Conservation (phyloP, 371 early-diverging fungal genomes). For the Syncephalastrum monosporum region DNA sequence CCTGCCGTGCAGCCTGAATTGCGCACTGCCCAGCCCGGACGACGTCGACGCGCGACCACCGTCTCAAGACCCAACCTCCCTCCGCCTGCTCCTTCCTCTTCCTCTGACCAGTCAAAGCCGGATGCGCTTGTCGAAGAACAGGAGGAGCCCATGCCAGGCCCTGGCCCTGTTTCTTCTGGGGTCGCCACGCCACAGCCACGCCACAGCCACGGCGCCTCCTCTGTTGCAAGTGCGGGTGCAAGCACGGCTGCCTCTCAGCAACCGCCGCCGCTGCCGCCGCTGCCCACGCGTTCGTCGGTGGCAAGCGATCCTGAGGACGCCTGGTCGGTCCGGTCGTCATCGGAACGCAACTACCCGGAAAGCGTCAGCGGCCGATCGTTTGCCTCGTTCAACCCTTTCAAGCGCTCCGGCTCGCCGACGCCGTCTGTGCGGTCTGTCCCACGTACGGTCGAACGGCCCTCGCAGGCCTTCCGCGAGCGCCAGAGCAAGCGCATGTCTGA, state of each 20-base stretch:
- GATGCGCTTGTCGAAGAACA: no score
- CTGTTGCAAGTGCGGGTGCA: no score
- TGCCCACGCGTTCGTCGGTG: neutral
- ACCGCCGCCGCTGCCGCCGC: no score
- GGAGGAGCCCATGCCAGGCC: no score
- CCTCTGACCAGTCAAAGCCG: no score
- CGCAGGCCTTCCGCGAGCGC: constrained; percentile 23
- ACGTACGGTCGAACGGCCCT: constrained; percentile 18
- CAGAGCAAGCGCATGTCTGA: constrained; percentile 29
- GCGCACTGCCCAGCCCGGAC: neutral
- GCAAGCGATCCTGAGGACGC: constrained; percentile 5
- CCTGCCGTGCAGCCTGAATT: neutral
- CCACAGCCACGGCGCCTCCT: no score
- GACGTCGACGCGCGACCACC: constrained; percentile 17
- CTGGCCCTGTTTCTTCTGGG: no score
- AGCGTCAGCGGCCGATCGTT: constrained; percentile 6
- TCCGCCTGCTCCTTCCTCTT: no score
- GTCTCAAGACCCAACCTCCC: constrained; percentile 12
- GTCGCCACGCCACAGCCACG: no score
- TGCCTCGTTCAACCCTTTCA: constrained; percentile 9
- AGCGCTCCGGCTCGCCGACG: constrained; percentile 9
- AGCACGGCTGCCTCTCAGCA: no score
- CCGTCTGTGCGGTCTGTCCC: constrained; percentile 2
- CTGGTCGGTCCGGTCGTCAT: constrained; percentile 5
- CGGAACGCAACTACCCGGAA: constrained; percentile 7